phyloP scores from a whole-genome alignment of 371 early-diverging fungal genomes.

The Syncephalastrum sp. region DNA sequence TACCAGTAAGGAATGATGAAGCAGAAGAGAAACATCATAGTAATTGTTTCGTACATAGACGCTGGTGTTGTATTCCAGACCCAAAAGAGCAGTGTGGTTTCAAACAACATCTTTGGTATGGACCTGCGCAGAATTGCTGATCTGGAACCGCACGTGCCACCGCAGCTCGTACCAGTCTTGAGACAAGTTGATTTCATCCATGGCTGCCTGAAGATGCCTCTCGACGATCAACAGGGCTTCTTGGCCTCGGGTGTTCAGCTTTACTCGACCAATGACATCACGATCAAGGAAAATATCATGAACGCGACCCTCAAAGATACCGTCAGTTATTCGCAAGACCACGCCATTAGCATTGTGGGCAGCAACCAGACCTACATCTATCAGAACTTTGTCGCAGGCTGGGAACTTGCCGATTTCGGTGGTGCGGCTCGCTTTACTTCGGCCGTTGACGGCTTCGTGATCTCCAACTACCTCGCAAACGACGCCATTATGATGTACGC shows the following conservation, averaged over 20 bases:
- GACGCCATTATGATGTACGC: slow-evolving; percentile 44
- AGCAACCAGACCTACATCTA: slow-evolving; percentile 39
- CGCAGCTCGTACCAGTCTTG: slow-evolving; percentile 20
- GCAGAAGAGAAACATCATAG: neutral
- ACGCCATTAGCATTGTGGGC: slow-evolving; percentile 37
- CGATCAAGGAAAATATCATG: slow-evolving; percentile 40
- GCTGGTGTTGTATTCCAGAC: slow-evolving; percentile 34
- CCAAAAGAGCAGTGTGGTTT: slow-evolving; percentile 35
- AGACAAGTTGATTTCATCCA: slow-evolving; percentile 21
- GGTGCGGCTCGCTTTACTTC: slow-evolving; percentile 46
- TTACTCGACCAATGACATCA: slow-evolving; percentile 32
- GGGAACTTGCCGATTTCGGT: slow-evolving; percentile 43
- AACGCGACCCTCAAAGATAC: slow-evolving; percentile 43
- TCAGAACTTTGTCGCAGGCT: slow-evolving; percentile 49
- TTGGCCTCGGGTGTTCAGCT: slow-evolving; percentile 43
- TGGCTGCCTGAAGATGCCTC: slow-evolving; percentile 20
- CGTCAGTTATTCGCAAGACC: slow-evolving; percentile 33
- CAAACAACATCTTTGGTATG: slow-evolving; percentile 50
- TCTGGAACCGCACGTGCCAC: slow-evolving; percentile 18
- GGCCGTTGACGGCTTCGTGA: slow-evolving; percentile 39
- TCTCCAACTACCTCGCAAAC: slow-evolving; percentile 46
- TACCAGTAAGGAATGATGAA: slow-evolving; percentile 24
- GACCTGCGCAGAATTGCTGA: slow-evolving; percentile 32
- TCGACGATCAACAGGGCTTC: slow-evolving; percentile 36
- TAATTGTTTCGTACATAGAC: slow-evolving; percentile 15